phyloP scores from a whole-genome alignment of 768 basidiomycete species.

The Lentinula detonsa region DNA sequence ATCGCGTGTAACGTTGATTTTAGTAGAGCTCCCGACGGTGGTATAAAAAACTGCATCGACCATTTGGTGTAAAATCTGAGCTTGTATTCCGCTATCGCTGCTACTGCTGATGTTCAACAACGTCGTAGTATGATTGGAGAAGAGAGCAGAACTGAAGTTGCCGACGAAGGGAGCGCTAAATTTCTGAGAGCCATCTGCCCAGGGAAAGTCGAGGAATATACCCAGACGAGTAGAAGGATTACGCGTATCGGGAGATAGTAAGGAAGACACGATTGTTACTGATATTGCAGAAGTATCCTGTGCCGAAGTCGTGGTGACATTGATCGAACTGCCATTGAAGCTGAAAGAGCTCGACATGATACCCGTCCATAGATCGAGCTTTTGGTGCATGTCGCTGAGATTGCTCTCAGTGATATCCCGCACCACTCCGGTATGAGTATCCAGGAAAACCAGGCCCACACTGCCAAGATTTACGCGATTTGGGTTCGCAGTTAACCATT shows the following conservation, averaged over 20 bases:
- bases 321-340: constrained; percentile 26
- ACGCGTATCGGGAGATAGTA: constrained; percentile 24
- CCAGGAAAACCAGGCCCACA: constrained; percentile 39
- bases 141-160: constrained; percentile 29
- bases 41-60: constrained; percentile 36
- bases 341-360: constrained; percentile 39
- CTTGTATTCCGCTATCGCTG: constrained; percentile 14
- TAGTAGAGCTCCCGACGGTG: constrained; percentile 29
- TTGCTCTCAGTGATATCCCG: constrained; percentile 31
- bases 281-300: constrained; percentile 34
- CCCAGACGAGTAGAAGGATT: constrained; percentile 23
- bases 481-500: constrained; percentile 54
- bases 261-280: constrained; percentile 31
- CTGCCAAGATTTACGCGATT: constrained; percentile 52
- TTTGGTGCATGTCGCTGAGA: constrained; percentile 29
- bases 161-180: constrained; percentile 58
- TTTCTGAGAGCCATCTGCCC: constrained; percentile 51
- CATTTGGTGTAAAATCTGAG: constrained; percentile 37
- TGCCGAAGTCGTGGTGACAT: constrained; percentile 33
- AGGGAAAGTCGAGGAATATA: constrained; percentile 53
- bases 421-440: constrained; percentile 14
- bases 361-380: constrained; percentile 53
- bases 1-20: constrained; percentile 34
- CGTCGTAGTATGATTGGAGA: constrained; percentile 41
- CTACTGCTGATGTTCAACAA: constrained; percentile 14